A percentile compares a stretch with the other conserved stretches of the same genome.
Evolutionary conservation across 2,329 filamentous ascomycete genomes (phyloP).

Genomic region (Trichoderma sp.): DNA sequence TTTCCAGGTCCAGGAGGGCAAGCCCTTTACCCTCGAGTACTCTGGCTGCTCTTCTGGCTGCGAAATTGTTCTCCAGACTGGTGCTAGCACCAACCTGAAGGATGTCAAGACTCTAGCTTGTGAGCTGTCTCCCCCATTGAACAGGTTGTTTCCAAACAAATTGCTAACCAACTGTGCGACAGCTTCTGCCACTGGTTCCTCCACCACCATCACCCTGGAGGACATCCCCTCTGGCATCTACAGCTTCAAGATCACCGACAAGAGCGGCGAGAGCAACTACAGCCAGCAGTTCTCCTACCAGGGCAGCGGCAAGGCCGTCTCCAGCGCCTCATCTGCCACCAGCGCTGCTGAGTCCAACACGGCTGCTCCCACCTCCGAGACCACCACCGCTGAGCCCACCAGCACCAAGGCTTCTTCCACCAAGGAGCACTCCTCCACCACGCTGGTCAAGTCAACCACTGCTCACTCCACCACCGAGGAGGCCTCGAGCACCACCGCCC

Average conservation of each 20-base stretch:
- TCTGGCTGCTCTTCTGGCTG: constrained; percentile 36
- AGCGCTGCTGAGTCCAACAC: constrained; percentile 15
- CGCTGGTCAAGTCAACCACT: constrained; percentile 13
- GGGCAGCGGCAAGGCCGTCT: constrained; percentile 15
- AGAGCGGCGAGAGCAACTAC: constrained; percentile 36
- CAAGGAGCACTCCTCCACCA: constrained; percentile 21
- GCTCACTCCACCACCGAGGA: constrained; percentile 26
- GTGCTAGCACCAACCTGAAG: constrained; percentile 32
- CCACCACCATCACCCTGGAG: constrained; percentile 34
- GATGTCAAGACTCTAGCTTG: constrained; percentile 35
- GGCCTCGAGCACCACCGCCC: neutral
- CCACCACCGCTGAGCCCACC: constrained; percentile 26
- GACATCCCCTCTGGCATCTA: constrained; percentile 36
- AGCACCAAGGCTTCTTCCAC: constrained; percentile 26
- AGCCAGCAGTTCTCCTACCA: constrained; percentile 32
- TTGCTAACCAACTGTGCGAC: neutral
- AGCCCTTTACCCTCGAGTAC: constrained; percentile 38
- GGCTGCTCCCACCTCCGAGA: constrained; percentile 19
- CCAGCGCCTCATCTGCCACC: neutral
- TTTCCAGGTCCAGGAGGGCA: constrained; percentile 33
- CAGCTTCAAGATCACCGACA: constrained; percentile 39
- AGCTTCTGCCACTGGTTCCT: constrained; percentile 28
- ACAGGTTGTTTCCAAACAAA: neutral
- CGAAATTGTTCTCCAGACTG: constrained; percentile 39
- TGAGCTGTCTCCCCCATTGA: constrained; percentile 27